Conservation (phyloP, 805 yeast genomes). For the Metschnikowia cubensis region DNA sequence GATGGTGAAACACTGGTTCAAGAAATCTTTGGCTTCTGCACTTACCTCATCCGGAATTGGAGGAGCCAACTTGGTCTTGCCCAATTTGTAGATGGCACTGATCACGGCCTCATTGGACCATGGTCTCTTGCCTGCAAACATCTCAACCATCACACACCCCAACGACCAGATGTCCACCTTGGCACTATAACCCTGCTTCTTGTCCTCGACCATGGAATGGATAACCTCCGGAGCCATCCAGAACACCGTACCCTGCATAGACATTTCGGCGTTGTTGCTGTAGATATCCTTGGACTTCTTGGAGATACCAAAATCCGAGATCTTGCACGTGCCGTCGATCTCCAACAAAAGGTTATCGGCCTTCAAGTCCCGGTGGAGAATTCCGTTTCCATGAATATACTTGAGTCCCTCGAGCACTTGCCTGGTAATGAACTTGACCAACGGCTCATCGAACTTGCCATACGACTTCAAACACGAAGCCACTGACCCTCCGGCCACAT, state of each 20-base stretch:
- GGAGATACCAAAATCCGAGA: conserved; percentile 95
- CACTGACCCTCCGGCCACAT: conserved; percentile 97
- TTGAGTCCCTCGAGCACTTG: conserved; percentile 83
- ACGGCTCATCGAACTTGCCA: conserved; percentile 78
- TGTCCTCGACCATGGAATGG: conserved; percentile 68
- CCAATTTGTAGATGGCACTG: conserved; percentile 87
- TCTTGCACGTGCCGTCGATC: conserved; percentile 89
- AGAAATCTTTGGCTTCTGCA: conserved; percentile 60
- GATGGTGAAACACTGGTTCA: conserved; percentile 66
- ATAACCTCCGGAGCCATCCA: conserved; percentile 99
- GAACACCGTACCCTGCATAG: conserved; percentile 97
- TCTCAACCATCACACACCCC: conserved; percentile 95
- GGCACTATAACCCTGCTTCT: conserved; percentile 91
- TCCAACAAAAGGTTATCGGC: conserved; percentile 90
- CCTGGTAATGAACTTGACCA: conserved; percentile 66
- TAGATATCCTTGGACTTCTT: conserved; percentile 74
- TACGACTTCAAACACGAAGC: conserved; percentile 77
- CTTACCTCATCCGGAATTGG: conserved; percentile 94
- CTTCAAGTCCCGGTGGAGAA: conserved; percentile 88
- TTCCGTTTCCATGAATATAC: conserved; percentile 84
- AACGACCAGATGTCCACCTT: conserved; percentile 97
- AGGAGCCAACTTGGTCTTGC: conserved; percentile 84
- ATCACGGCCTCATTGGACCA: conserved; percentile 96
- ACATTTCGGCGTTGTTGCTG: conserved; percentile 89
- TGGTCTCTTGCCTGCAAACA: conserved; percentile 96